phyloP scores from a whole-genome alignment of 2,329 filamentous ascomycete species.

The Stachybotrys chartarum region DNA sequence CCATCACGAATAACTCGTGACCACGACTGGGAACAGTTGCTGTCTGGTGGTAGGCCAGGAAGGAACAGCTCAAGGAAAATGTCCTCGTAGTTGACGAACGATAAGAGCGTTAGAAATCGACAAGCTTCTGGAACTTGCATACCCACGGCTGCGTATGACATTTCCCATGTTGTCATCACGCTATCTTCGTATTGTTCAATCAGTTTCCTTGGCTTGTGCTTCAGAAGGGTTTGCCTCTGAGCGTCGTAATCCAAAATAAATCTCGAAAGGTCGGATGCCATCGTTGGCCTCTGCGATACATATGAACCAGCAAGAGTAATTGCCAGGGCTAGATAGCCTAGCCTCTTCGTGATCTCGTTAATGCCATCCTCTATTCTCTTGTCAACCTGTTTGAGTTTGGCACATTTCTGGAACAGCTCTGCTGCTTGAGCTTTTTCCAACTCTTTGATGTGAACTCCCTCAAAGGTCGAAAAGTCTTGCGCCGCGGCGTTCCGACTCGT shows the following conservation, averaged over 20 bases:
- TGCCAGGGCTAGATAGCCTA: conserved; percentile 4
- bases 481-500: background rate
- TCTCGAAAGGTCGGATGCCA: conserved; percentile 1
- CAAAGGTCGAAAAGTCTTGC: background rate
- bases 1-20: background rate
- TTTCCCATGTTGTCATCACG: background rate
- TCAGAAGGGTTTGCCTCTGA: background rate
- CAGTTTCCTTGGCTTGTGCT: background rate
- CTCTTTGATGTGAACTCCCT: background rate
- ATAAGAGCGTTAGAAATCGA: background rate
- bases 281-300: conserved; percentile 1
- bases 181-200: background rate
- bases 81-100: background rate
- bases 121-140: background rate
- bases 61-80: background rate
- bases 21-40: background rate
- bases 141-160: background rate
- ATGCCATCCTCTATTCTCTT: background rate
- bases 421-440: background rate
- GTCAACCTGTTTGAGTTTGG: background rate
- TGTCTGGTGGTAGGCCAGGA: background rate
- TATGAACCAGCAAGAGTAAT: conserved; percentile 4
- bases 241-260: conserved; percentile 3
- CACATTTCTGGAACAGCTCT: background rate
- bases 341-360: background rate